A percentile compares a stretch with the other conserved stretches of the same genome.
These are phyloP conservation scores for Ceratobasidium sp. DNA, from an alignment of 1,284 basidiomycete genomes.

Conservation along the genomic window DNA sequence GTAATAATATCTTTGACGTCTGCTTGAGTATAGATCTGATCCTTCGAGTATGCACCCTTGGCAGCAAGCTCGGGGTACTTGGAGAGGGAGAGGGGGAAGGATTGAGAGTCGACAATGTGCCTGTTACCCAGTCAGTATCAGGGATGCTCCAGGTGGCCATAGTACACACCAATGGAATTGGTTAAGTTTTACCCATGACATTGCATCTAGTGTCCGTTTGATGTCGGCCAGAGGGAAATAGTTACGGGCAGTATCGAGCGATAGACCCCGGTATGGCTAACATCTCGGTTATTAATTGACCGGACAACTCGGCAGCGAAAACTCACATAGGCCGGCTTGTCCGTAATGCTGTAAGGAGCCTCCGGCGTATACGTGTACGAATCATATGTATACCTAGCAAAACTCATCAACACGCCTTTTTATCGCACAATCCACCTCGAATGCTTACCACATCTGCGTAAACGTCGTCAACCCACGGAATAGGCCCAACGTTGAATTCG, in stretches of 20 bases:
- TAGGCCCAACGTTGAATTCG: conserved; percentile 77
- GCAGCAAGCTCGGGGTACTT: conserved; percentile 66
- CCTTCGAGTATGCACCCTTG: conserved; percentile 71
- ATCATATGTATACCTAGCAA: conserved; percentile 60
- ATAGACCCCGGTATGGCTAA: conserved; percentile 78
- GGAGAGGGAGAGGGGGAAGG: conserved; percentile 74
- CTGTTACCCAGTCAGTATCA: conserved; percentile 75
- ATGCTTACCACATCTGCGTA: conserved; percentile 62
- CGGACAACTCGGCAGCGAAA: not conserved
- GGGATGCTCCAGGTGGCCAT: not conserved
- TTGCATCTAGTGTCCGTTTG: conserved; percentile 77
- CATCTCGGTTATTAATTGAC: not conserved
- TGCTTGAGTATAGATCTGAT: conserved; percentile 62
- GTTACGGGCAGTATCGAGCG: conserved; percentile 80
- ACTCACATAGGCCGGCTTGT: conserved; percentile 67
- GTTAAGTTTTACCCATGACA: conserved; percentile 83
- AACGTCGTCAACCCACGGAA: conserved; percentile 85
- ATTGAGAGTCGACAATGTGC: conserved; percentile 68
- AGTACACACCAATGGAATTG: conserved; percentile 20
- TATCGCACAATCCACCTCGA: conserved; percentile 40
- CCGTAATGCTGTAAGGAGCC: conserved; percentile 63
- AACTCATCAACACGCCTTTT: not conserved
- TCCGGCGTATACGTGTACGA: conserved; percentile 62
- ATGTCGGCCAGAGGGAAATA: conserved; percentile 72
- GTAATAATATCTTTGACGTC: conserved; percentile 69